Base-by-base conservation (phyloP, 768 basidiomycete genomes). In the Amanita pseudoporphyria region DNA sequence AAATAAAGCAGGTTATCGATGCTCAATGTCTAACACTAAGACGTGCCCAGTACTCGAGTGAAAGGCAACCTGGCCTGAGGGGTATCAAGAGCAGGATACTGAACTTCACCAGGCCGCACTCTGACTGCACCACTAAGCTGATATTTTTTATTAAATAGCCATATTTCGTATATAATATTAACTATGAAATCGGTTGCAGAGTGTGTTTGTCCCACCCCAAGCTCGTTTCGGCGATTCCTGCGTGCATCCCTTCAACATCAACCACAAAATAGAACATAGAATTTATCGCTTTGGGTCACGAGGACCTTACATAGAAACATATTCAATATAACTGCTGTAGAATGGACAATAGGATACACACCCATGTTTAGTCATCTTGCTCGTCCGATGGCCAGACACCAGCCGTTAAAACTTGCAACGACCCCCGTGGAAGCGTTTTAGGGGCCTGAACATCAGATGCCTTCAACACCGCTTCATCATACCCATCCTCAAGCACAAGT, bases 401-500 rank as follows among this genome's bases (percentile, higher is more conserved):
- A 19, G 45, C 45, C 35, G 32, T 45, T 45, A 35, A 45, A 45
- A 33, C 44, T 45, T 45, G 32, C 18, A 45, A 45, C 30, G 44
- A 45, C 44, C 44, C 44, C 44, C 21, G 18, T 35, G 33, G 33
- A 35, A 35, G 36, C 10, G 42, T 44, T 22, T 44, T 22, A 31
- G 22, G 42, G 22, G n/a, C 26, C 42, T 44, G 42, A 44, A 44
- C 42, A 44, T 44, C 42, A 44, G 42, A 44, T 12, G 42, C 42
- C 42, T 39, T 30, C 51, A 52, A 26, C 37, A 13, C 32, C 44
- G 37, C 13, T 45, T 52, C 18, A 38, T 52, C 51, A 46, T 52
- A 45, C 21, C 51, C 51, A 21, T 52, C 35, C 22, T 21, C 36
- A 39, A 54, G 53, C 36, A 54, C 50, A 16, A 54, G 38, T 36